Conservation (phyloP, 1,284 basidiomycete genomes). For the Melampsora americana region DNA sequence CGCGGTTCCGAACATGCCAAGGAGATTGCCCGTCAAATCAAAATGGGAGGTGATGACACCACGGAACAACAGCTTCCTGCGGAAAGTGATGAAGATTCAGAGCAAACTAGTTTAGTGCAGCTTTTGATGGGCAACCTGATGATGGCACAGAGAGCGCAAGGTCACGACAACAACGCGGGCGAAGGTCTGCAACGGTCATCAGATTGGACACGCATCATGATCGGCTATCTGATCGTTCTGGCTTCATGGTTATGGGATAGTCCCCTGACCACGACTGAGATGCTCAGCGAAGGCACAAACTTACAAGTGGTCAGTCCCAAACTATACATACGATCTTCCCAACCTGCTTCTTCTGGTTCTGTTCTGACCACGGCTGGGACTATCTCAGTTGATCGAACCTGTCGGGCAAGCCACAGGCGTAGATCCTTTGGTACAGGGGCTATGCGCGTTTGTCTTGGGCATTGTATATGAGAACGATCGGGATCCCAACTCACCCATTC, state of each 20-base stretch:
- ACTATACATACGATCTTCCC: background rate
- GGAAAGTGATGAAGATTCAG: conserved; percentile 59
- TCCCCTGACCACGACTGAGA: conserved; percentile 77
- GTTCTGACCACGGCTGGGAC: conserved; percentile 7
- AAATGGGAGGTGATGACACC: conserved; percentile 46
- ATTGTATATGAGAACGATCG: conserved; percentile 92
- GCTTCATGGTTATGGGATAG: conserved; percentile 97
- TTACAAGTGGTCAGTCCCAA: conserved; percentile 71
- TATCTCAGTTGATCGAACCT: conserved; percentile 76
- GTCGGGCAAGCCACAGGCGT: conserved; percentile 83
- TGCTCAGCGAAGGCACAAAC: conserved; percentile 80
- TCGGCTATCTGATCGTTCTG: conserved; percentile 77
- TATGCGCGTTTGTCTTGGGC: conserved; percentile 87
- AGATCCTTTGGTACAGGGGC: conserved; percentile 80
- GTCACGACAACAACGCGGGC: conserved; percentile 55
- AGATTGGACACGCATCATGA: conserved; percentile 86
- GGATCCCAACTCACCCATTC: conserved; percentile 78
- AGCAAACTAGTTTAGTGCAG: conserved; percentile 58
- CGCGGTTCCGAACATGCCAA: conserved; percentile 61
- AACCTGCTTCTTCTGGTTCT: background rate
- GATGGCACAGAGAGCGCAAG: conserved; percentile 62
- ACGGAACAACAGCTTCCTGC: conserved; percentile 47
- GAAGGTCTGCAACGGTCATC: conserved; percentile 59
- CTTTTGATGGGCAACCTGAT: conserved; percentile 63
- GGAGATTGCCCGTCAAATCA: conserved; percentile 58